A percentile compares a stretch with the other conserved stretches of the same genome.
These are phyloP conservation scores for Cladosporium velox DNA, from an alignment of 2,329 filamentous ascomycete species.

Conservation along the genomic window DNA sequence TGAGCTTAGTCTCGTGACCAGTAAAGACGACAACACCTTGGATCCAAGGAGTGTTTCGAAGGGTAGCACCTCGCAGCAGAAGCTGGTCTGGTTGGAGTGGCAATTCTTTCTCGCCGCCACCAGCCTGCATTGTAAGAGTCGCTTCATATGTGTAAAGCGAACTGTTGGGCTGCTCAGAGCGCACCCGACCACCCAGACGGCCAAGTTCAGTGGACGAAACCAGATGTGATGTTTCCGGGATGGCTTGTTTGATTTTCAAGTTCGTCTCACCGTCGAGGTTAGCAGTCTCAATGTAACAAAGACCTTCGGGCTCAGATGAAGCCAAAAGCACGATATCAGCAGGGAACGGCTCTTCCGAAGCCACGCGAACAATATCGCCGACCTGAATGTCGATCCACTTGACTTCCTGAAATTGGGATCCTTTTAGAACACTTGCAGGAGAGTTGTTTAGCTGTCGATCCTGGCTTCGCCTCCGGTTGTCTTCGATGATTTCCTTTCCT, in stretches of 20 bases:
- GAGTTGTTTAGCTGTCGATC: conserved; percentile 87
- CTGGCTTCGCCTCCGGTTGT: conserved; percentile 84
- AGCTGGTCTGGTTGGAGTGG: conserved; percentile 89
- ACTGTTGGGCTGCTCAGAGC: conserved; percentile 96
- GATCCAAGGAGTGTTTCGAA: conserved; percentile 96
- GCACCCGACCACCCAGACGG: conserved; percentile 79
- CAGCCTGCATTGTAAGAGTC: conserved; percentile 85
- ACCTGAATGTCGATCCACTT: conserved; percentile 94
- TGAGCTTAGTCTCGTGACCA: conserved; percentile 96
- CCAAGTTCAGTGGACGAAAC: conserved; percentile 86
- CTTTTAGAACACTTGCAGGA: conserved; percentile 78
- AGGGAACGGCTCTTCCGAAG: conserved; percentile 93
- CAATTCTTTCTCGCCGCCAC: conserved; percentile 90
- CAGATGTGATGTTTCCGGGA: conserved; percentile 85
- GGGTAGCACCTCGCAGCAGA: conserved; percentile 84
- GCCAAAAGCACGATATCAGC: conserved; percentile 90
- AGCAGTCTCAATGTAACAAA: conserved; percentile 98
- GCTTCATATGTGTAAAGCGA: conserved; percentile 98
- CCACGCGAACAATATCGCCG: conserved; percentile 87
- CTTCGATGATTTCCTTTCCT: conserved; percentile 90
- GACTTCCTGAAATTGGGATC: conserved; percentile 79
- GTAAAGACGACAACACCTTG: conserved; percentile 96
- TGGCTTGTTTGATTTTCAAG: conserved; percentile 95
- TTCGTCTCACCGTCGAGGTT: conserved; percentile 98
- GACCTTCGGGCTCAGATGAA: conserved; percentile 92